These are phyloP conservation scores for Phialophora macrospora DNA, from an alignment of 2,329 filamentous ascomycete species.

Conservation along the genomic window DNA sequence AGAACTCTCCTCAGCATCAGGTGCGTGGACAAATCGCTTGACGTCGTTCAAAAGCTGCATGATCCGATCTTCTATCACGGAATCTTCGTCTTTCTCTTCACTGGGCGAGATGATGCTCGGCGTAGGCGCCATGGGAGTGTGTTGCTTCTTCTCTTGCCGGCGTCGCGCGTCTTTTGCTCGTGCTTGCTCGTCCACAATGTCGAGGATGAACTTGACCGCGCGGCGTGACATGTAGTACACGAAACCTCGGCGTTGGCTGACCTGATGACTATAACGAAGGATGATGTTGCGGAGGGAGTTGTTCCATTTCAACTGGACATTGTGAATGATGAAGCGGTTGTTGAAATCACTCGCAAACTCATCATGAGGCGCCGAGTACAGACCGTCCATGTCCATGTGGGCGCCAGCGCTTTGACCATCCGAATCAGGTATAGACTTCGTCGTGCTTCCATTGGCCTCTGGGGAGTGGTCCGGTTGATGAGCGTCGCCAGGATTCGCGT, in stretches of 20 bases:
- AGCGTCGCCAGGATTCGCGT: conserved; percentile 54
- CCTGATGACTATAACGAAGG: conserved; percentile 94
- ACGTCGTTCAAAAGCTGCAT: conserved; percentile 83
- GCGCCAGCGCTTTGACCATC: conserved; percentile 58
- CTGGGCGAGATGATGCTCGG: conserved; percentile 43
- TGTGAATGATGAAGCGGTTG: conserved; percentile 97
- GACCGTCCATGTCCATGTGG: conserved; percentile 55
- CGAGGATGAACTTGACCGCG: conserved; percentile 96
- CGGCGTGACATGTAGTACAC: conserved; percentile 96
- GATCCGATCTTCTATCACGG: conserved; percentile 81
- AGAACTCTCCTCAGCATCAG: conserved; percentile 56
- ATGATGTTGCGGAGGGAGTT: conserved; percentile 95
- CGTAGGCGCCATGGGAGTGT: conserved; percentile 24
- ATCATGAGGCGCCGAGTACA: conserved; percentile 71
- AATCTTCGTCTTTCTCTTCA: conserved; percentile 61
- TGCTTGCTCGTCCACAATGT: conserved; percentile 93
- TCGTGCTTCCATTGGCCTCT: conserved; percentile 40
- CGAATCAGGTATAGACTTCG: conserved; percentile 44
- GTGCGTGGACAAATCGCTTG: conserved; percentile 76
- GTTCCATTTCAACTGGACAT: conserved; percentile 98
- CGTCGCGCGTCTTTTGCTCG: conserved; percentile 63
- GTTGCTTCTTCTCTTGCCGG: conserved; percentile 33
- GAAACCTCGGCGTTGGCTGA: conserved; percentile 92
- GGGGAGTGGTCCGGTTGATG: conserved; percentile 21
- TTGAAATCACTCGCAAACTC: conserved; percentile 95